A percentile compares a stretch with the other conserved stretches of the same genome.
Conservation (phyloP, 305 asterid genomes). For the Fraxinus ornus region DNA sequence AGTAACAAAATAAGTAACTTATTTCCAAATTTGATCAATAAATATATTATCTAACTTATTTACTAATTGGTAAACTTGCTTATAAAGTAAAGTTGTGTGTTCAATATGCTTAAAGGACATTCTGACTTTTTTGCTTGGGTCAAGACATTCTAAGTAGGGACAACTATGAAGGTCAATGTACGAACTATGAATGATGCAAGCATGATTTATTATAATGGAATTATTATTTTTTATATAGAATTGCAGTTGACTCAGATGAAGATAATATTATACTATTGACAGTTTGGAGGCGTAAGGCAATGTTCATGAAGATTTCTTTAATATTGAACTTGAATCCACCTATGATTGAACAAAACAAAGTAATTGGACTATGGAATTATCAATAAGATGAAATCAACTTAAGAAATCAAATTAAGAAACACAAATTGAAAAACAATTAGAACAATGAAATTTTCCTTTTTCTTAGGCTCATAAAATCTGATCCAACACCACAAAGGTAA, state of each 20-base stretch:
- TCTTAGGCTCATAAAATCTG: no score
- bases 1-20: not conserved
- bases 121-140: constrained; percentile 18
- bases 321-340: no score
- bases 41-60: not conserved
- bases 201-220: not conserved
- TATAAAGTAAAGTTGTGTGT: not conserved
- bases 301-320: not conserved
- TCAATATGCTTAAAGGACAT: not conserved
- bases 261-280: not conserved
- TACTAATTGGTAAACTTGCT: not conserved
- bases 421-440: no score
- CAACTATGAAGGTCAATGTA: not conserved
- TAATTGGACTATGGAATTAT: no score
- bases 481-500: no score
- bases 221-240: no score
- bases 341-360: no score
- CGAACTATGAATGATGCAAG: not conserved
- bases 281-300: not conserved
- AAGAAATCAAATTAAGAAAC: no score
- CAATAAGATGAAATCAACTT: no score
- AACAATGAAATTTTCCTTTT: no score
- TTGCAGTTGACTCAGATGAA: not conserved
- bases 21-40: not conserved
- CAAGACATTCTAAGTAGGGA: constrained; percentile 13